A percentile compares a stretch with the other conserved stretches of the same genome.
phyloP scores from a whole-genome alignment of 2,329 filamentous ascomycete genomes.

The Neoarthrinium moseri region DNA sequence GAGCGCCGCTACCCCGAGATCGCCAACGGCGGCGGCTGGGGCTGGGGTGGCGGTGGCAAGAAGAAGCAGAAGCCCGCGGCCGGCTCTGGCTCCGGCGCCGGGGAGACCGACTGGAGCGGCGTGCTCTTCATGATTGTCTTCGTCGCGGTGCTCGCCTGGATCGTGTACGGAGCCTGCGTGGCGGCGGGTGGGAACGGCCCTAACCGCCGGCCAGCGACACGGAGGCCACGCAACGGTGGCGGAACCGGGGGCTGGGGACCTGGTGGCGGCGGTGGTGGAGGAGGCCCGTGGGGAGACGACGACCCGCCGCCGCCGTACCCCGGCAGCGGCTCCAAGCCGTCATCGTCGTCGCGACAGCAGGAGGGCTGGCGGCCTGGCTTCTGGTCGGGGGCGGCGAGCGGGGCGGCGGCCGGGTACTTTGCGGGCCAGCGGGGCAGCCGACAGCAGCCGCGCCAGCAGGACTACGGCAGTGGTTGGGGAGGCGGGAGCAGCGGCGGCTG shows the following conservation, averaged over 20 bases:
- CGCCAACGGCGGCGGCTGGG: slow-evolving; percentile 32
- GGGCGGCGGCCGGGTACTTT: slow-evolving; percentile 67
- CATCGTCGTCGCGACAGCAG: slow-evolving; percentile 24
- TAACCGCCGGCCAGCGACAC: slow-evolving; percentile 7
- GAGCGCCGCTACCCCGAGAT: slow-evolving; percentile 66
- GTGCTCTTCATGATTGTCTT: slow-evolving; percentile 63
- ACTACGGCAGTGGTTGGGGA: slow-evolving; percentile 21
- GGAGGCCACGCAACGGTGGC: slow-evolving; percentile 27
- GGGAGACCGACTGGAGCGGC: slow-evolving; percentile 31
- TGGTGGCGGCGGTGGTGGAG: slow-evolving; percentile 36
- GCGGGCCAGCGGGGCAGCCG: slow-evolving; percentile 47
- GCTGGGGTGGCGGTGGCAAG: slow-evolving; percentile 16
- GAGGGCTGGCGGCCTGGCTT: slow-evolving; percentile 70
- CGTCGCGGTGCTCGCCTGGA: slow-evolving; percentile 57
- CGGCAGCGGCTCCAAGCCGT: slow-evolving; percentile 38
- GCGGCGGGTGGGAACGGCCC: slow-evolving; percentile 13
- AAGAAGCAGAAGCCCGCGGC: neutral
- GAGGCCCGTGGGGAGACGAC: slow-evolving; percentile 26
- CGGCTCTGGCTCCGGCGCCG: slow-evolving; percentile 17
- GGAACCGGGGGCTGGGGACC: slow-evolving; percentile 37
- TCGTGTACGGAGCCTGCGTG: slow-evolving; percentile 56
- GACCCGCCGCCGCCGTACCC: slow-evolving; percentile 57
- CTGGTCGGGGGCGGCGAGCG: slow-evolving; percentile 67
- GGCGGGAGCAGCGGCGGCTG: slow-evolving; percentile 16
- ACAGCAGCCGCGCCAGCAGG: slow-evolving; percentile 25